Evolutionary conservation across 1,284 basidiomycete species (phyloP).

Genomic region (Fomes fomentarius): DNA sequence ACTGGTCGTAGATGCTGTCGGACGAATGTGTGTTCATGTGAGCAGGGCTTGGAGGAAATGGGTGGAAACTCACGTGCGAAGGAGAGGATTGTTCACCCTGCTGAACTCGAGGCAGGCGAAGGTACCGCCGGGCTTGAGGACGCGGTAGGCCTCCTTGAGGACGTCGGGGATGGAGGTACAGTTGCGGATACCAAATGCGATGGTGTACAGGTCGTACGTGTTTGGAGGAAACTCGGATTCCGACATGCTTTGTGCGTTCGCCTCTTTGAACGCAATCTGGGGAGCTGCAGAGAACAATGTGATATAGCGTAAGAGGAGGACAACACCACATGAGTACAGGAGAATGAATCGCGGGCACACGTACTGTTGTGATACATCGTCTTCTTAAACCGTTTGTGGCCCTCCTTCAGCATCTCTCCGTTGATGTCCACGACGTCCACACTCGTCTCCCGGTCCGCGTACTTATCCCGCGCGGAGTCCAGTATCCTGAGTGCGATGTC

Average conservation of each 20-base stretch:
- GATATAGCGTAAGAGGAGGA: background rate
- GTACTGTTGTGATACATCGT: slow-evolving; percentile 96
- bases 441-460: slow-evolving; percentile 85
- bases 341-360: slow-evolving; percentile 34
- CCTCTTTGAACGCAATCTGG: slow-evolving; percentile 92
- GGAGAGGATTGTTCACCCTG: slow-evolving; percentile 87
- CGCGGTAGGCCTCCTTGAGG: slow-evolving; percentile 88
- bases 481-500: slow-evolving; percentile 96
- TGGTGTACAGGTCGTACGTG: slow-evolving; percentile 95
- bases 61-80: slow-evolving; percentile 71
- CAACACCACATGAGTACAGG: too few relatives aligned
- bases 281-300: slow-evolving; percentile 60
- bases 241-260: slow-evolving; percentile 88
- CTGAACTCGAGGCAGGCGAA: slow-evolving; percentile 98
- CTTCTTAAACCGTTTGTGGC: slow-evolving; percentile 88
- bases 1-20: slow-evolving; percentile 87
- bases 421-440: slow-evolving; percentile 98
- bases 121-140: slow-evolving; percentile 95
- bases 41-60: background rate
- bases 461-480: slow-evolving; percentile 88
- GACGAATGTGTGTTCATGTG: background rate
- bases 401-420: slow-evolving; percentile 93
- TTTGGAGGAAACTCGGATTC: slow-evolving; percentile 71
- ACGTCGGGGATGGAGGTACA: slow-evolving; percentile 94
- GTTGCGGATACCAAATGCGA: slow-evolving; percentile 98